phyloP scores from a whole-genome alignment of 176 grass and related monocot species.

The Lolium rigidum region DNA sequence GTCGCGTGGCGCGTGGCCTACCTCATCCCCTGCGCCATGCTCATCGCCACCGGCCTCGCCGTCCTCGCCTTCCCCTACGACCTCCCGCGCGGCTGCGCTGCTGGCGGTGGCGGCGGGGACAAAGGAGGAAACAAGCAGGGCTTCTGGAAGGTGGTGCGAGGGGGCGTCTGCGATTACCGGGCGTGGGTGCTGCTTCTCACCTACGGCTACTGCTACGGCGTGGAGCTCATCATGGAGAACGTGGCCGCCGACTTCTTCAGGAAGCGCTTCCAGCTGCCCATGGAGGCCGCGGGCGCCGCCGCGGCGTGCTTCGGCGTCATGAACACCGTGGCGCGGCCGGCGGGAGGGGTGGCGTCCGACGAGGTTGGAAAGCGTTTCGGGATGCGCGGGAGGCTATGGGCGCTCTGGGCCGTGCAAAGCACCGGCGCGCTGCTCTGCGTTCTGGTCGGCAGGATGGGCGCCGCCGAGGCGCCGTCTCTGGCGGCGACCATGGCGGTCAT shows the following conservation, averaged over 20 bases:
- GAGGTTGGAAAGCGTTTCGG: conserved; percentile 56
- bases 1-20: conserved; percentile 60
- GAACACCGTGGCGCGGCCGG: conserved; percentile 70
- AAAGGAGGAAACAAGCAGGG: background rate
- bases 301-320: conserved; percentile 79
- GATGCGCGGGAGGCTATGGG: conserved; percentile 78
- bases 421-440: conserved; percentile 59
- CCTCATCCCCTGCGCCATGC: conserved; percentile 68
- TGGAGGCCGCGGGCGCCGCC: conserved; percentile 64
- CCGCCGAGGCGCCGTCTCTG: conserved; percentile 43
- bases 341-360: conserved; percentile 70
- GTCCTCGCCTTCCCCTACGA: conserved; percentile 75
- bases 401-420: conserved; percentile 75
- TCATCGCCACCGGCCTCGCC: conserved; percentile 59
- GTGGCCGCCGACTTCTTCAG: conserved; percentile 67
- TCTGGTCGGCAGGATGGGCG: conserved; percentile 64
- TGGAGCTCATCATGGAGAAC: conserved; percentile 89
- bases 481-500: conserved; percentile 49
- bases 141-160: conserved; percentile 60
- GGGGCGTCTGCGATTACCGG: conserved; percentile 60
- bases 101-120: background rate
- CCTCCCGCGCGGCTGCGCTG: conserved; percentile 45
- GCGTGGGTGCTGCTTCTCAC: conserved; percentile 73
- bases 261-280: conserved; percentile 51
- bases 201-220: conserved; percentile 84